phyloP scores from a whole-genome alignment of 208 protist genomes.

The Strigomonas culicis region DNA sequence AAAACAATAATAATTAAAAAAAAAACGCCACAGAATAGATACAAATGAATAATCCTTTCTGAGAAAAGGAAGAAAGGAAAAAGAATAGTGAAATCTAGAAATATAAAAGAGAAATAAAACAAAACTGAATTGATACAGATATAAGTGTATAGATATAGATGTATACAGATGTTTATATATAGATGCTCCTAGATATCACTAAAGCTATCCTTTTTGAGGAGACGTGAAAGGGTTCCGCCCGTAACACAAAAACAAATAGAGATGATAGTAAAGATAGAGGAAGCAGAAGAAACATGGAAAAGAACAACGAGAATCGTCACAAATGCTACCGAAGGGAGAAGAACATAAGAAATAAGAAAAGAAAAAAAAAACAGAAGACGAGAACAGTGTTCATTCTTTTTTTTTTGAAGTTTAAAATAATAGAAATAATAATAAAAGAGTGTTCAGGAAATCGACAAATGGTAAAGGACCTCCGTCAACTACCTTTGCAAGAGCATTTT shows the following conservation, averaged over 20 bases:
- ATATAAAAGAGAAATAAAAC: slow-evolving; percentile 3
- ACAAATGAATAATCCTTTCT: background rate
- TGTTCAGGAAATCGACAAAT: background rate
- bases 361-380: background rate
- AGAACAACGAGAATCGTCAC: slow-evolving; percentile 9
- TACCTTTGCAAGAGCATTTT: slow-evolving; percentile 23
- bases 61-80: background rate
- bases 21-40: background rate
- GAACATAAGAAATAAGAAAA: background rate
- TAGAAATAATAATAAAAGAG: slow-evolving; percentile 2
- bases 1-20: background rate
- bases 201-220: no score
- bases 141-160: slow-evolving; percentile 5
- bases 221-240: background rate
- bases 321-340: slow-evolving; percentile 8
- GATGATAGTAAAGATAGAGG: background rate
- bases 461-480: slow-evolving; percentile 2
- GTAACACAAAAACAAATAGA: background rate
- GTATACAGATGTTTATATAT: background rate
- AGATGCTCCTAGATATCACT: no score
- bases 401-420: slow-evolving; percentile 4
- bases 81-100: background rate
- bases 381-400: slow-evolving; percentile 4
- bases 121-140: background rate
- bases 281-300: slow-evolving; percentile 1